Base-by-base conservation (phyloP, 208 protist genomes). In the Acanthamoeba castellanii region DNA sequence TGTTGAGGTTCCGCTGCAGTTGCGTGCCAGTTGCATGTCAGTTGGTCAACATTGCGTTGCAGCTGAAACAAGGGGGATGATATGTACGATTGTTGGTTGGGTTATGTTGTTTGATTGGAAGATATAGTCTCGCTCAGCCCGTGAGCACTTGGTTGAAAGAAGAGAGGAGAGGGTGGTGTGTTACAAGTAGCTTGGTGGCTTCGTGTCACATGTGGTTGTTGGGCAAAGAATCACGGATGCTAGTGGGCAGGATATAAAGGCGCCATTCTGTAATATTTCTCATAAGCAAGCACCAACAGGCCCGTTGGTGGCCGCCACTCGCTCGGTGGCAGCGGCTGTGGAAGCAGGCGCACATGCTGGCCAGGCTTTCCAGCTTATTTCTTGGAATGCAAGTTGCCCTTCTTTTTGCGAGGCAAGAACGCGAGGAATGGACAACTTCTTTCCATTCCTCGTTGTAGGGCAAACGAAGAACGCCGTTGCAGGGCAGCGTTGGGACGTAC, bases 101-200 rank as follows among this genome's bases (percentile, higher is more conserved):
- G 30, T 11, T 34, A 34, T 7, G 18, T 70, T 70, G 64, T 22
- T 70, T n/a, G 64, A 0, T 34, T 37, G 64, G 22, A 34, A 34
- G 22, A 64, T 64, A 64, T 70, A 70, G 64, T 70, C 64, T 70
- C 30, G 64, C 64, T 70, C 64, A 70, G 64, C 64, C 64, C 64
- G 64, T 70, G 64, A 70, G 64, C 64, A 34, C n/a, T 70, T 70
- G 64, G 59, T 66, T 70, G 64, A 70, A 34, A 70, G 64, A 64
- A 70, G 64, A 70, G 30, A 70, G 64, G 0, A 13, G 64, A 34
- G 34, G 64, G 30, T 13, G 30, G 22, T n/a, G 64, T 70, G 22
- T 0, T 70, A 70, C n/a, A 37, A 20, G 59, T 30, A 70, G 64
- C 64, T 34, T 70, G 64, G 30, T 8, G 22, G 64, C 64, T 70